Base-by-base conservation (phyloP, 768 basidiomycete genomes). In the Neoboletus subvelutipes region DNA sequence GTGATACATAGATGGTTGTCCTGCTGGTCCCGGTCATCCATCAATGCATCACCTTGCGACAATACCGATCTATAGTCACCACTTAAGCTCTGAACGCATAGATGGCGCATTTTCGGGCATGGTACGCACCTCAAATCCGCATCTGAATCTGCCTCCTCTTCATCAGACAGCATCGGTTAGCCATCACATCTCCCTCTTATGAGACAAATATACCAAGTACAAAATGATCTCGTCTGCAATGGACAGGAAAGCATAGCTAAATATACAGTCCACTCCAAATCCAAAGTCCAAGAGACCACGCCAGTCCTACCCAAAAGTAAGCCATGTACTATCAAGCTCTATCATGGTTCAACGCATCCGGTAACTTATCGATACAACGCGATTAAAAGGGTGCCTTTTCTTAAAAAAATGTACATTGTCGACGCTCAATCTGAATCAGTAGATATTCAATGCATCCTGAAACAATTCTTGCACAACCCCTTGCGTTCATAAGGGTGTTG, bases 401-500 rank as follows among this genome's bases (percentile, higher is more conserved):
- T 8, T 13, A 22, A 12, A 11, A 12, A 17, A 46, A 26, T 31
- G 17, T 6, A 34, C 18, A 17, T 2, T 29, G 22, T 39, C 13
- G 26, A 42, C 17, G 18, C 4, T 39, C 40, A 12, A 17, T 34
- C 31, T 3, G 41, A n/a, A 45, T n/a, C n/a, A 41, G 36, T n/a
- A 54, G 12, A 26, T n/a, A 8, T 7, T 61, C 37, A 63, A 33
- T 85, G 84, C 65, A 76, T 73, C 71, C 83, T 78, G 63, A 83
- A 82, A 69, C 87, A 90, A 60, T 83, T 85, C 59, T 76, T 83
- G 70, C 87, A 88, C 73, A 83, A 76, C 8, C 86, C 85, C 65
- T 79, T 78, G 45, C 78, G 75, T 72, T 88, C 85, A 74, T 85
- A 84, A 42, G 83, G 83, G 66, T 84, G 84, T 72, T 88, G 85